Conservation (phyloP, 2,329 filamentous ascomycete genomes). For the Fusarium longipes region DNA sequence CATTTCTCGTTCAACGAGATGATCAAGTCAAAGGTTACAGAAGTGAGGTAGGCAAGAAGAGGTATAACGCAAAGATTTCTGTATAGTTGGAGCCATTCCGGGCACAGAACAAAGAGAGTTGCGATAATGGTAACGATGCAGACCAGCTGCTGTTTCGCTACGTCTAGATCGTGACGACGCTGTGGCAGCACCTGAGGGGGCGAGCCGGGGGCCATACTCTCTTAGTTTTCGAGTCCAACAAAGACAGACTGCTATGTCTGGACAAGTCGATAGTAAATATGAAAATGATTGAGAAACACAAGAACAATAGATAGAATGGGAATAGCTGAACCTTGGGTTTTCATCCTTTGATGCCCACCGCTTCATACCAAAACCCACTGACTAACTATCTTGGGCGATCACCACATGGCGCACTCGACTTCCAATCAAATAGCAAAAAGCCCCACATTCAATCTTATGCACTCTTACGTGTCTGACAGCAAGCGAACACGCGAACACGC, state of each 20-base stretch:
- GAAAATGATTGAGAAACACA: neutral
- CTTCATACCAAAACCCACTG: conserved; percentile 5
- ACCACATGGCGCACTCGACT: conserved; percentile 5
- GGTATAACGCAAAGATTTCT: conserved; percentile 21
- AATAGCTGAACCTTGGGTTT: neutral
- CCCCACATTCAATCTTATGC: conserved; percentile 12
- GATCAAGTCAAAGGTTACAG: conserved; percentile 10
- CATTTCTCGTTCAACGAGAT: conserved; percentile 13
- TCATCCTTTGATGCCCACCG: conserved; percentile 11
- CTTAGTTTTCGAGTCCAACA: neutral
- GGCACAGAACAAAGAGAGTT: conserved; percentile 19
- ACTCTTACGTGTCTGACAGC: conserved; percentile 22
- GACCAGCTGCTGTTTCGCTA: conserved; percentile 25
- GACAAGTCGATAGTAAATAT: neutral
- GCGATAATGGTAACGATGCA: conserved; percentile 9
- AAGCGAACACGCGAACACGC: neutral
- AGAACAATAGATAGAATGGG: neutral
- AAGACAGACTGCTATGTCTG: fast-evolving
- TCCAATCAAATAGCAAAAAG: conserved; percentile 18
- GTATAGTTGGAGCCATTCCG: conserved; percentile 20
- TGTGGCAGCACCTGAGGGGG: neutral
- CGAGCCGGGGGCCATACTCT: conserved; percentile 3
- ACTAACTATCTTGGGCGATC: neutral
- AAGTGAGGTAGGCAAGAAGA: conserved; percentile 19
- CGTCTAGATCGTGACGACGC: conserved; percentile 8